phyloP scores from a whole-genome alignment of 352 stramenopile genomes.

The Aphanomyces astaci region DNA sequence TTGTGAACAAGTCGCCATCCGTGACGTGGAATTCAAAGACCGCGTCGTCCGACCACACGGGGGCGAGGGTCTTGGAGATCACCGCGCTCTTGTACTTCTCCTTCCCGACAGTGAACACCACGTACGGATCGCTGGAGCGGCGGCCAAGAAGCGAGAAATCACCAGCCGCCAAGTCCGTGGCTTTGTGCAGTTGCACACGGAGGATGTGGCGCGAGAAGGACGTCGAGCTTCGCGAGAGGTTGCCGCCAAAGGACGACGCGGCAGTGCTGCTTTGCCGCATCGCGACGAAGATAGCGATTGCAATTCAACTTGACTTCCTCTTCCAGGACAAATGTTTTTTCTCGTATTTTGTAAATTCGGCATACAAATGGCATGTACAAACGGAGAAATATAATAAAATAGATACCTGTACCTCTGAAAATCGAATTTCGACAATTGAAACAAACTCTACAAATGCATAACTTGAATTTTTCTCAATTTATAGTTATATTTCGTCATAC shows the following conservation, averaged over 20 bases:
- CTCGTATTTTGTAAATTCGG: too few relatives aligned
- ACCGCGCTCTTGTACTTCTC: slow-evolving; percentile 9
- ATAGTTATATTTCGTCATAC: too few relatives aligned
- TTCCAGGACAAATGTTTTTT: too few relatives aligned
- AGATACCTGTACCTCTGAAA: too few relatives aligned
- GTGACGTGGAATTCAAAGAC: slow-evolving; percentile 14
- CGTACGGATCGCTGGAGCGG: slow-evolving; percentile 8
- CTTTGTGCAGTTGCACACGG: slow-evolving; percentile 8
- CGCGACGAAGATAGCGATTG: too few relatives aligned
- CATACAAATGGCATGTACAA: too few relatives aligned
- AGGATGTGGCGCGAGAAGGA: neutral
- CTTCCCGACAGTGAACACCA: slow-evolving; percentile 1
- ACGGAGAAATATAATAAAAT: too few relatives aligned
- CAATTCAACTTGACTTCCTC: too few relatives aligned
- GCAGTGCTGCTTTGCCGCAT: too few relatives aligned
- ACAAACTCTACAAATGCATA: too few relatives aligned
- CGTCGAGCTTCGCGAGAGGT: neutral
- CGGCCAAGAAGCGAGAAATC: slow-evolving; percentile 8
- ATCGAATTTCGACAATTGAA: too few relatives aligned
- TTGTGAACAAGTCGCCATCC: slow-evolving; percentile 15
- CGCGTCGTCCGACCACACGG: neutral
- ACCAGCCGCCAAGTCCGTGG: slow-evolving; percentile 5
- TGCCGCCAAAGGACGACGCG: neutral
- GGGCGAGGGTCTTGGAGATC: neutral
- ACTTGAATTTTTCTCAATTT: too few relatives aligned